A percentile compares a stretch with the other conserved stretches of the same genome.
Conservation (phyloP, 2,329 filamentous ascomycete genomes). For the Beauveria australis region DNA sequence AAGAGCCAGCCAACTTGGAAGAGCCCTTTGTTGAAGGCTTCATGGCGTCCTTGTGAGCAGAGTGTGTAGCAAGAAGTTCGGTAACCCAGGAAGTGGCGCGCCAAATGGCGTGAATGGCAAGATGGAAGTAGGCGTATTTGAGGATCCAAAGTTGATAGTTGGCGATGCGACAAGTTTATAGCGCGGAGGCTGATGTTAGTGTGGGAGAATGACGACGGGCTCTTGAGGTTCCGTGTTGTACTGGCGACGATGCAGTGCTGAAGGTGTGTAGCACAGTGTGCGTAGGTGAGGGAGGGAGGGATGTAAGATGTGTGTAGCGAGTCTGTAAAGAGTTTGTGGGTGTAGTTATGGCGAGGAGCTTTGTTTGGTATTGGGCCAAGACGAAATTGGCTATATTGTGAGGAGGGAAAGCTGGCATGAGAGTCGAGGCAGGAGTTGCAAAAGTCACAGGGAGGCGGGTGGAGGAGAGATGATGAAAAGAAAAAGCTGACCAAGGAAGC, state of each 20-base stretch:
- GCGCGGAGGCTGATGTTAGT: background rate
- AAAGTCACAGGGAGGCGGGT: background rate
- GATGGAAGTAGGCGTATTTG: background rate
- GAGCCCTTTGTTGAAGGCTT: background rate
- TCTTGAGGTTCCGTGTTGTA: background rate
- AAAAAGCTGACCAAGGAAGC: conserved; percentile 1
- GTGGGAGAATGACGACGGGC: background rate
- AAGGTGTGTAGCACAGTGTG: background rate
- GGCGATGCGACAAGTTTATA: background rate
- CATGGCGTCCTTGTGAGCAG: background rate
- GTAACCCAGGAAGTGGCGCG: no score
- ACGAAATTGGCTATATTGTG: background rate
- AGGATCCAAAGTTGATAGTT: background rate
- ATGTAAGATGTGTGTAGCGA: no score
- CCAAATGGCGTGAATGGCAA: background rate
- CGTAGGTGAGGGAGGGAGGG: conserved; percentile 5
- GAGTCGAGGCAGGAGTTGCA: background rate
- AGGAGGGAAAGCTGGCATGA: background rate
- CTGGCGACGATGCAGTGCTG: background rate
- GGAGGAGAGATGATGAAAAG: conserved; percentile 7
- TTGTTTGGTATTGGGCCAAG: background rate
- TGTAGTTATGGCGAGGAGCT: background rate
- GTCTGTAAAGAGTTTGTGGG: background rate
- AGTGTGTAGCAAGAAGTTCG: background rate
- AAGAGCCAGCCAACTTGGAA: background rate